Evolutionary conservation across 495 filamentous ascomycete species (phyloP), one percentile per base, ranked within the genome.

Genomic region (Oidiodendron maius): DNA sequence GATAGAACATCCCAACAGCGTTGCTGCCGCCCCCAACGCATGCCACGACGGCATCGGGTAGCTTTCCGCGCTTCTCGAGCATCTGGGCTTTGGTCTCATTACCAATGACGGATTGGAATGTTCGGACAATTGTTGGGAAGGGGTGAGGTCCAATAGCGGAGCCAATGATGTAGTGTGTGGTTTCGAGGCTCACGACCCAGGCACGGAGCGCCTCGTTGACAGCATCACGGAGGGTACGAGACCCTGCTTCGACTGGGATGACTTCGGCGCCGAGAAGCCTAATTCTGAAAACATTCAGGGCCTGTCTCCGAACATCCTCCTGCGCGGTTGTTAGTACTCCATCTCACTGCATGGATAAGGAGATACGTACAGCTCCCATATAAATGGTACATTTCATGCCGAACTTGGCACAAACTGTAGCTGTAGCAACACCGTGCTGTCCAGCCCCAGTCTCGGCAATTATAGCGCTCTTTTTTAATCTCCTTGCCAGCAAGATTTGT

Each of bases 371-470:
- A 15, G 87, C 89, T 50, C 91, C 91, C 91, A 97, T 97, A 69
- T 87, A 96, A 35, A 97, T 82, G 18, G 87, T 91, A 63, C 91
- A 97, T 59, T 91, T 84, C 87, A 97, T 86, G 60, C 87, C 89
- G 58, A 97, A 96, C 64, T 93, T 93, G 50, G 91, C 91, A 52
- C 90, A 95, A n/a, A 94, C 89, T 0, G 91, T 96, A 0, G 91
- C 91, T 9, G 89, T 94, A 3, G 91, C 91, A 12, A 97, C 91
- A 69, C 91, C 91, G 66, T 97, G 91, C 63, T 96, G 91, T 23
- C 91, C 91, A n/a, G 91, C 91, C 44, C 91, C 91, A 10, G 91
- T 96, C 65, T 96, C 91, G 32, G 91, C 91, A 52, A 96, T 96
- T 56, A 97, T 94, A 63, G 87, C 82, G 10, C 77, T 95, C 74